Base-by-base conservation (phyloP, 495 filamentous ascomycete species). In the Penicillium steckii region DNA sequence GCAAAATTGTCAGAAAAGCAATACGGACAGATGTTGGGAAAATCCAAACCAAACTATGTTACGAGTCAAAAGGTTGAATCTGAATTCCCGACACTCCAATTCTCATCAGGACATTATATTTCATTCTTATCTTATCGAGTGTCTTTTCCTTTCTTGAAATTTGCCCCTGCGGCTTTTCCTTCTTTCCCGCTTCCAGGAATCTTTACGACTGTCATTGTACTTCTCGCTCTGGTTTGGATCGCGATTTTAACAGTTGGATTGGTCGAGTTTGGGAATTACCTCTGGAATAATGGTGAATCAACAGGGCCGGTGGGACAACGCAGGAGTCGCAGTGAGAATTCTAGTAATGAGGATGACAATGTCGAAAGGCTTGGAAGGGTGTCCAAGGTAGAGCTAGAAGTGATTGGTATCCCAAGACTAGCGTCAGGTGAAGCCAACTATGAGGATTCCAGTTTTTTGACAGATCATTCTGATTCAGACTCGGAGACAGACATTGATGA, bases 161-260 rank as follows among this genome's bases (percentile, higher is more conserved):
- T 21, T 8, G 51, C 65, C 22, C 40, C 46, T 1, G 27, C 26
- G n/a, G 32, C 48, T 33, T 50, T 57, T 17, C 25, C 55, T 2
- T 30, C 44, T 2, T 37, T 50, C 13, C 47, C 51, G 5, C 32
- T 64, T 7, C 57, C 57, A 5, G 56, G 54, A 6, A 22, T 61
- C 0, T 57, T 64, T 22, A 55, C 55, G 2, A 62, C 57, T 0
- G 53, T 64, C 3, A 56, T 55, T 7, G 43, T 65, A 29, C 50
- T 68, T 8, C 42, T 67, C 18, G 46, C 43, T 3, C 35, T 70
- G 52, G 53, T 65, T 1, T 66, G 65, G 65, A 30, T 70, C 30
- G 59, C 59, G 1, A 56, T 70, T 6, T 44, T 70, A 8, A 54
- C 49, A 2, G 52, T 70, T 30, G 62, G 56, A 3, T 8, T 70